Evolutionary conservation across 108 stramenopile species (phyloP).

Genomic region (Nitzschia sp.): DNA sequence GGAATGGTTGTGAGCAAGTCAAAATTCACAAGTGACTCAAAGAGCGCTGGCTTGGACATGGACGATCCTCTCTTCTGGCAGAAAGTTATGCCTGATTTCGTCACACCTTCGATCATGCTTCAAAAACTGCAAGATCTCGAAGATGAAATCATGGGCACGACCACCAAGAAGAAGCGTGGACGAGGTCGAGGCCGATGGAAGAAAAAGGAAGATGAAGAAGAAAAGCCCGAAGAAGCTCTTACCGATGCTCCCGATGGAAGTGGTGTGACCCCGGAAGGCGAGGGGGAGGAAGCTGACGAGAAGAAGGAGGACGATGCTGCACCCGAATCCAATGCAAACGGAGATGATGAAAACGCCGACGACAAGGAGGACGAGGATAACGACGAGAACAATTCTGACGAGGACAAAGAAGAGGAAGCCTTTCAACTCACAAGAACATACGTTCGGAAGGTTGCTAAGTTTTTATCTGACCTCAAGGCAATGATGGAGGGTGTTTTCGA

Average conservation of each 20-base stretch:
- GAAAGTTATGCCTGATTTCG: constrained; percentile 94
- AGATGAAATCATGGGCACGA: constrained; percentile 46
- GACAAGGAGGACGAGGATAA: constrained; percentile 18
- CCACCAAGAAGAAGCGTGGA: constrained; percentile 40
- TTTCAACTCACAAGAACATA: constrained; percentile 50
- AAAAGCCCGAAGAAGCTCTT: neutral
- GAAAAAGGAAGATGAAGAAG: constrained; percentile 28
- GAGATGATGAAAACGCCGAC: constrained; percentile 10
- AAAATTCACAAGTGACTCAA: constrained; percentile 73
- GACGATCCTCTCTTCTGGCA: constrained; percentile 95
- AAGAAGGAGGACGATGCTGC: constrained; percentile 19
- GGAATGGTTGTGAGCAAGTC: constrained; percentile 83
- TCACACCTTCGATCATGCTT: constrained; percentile 81
- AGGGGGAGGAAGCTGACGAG: constrained; percentile 17
- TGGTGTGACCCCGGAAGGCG: constrained; percentile 1
- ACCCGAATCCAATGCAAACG: constrained; percentile 12
- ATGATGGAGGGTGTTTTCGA: constrained; percentile 88
- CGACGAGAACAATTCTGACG: constrained; percentile 28
- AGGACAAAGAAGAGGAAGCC: constrained; percentile 15
- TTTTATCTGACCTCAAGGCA: constrained; percentile 78
- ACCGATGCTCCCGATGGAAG: neutral
- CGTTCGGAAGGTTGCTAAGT: constrained; percentile 78
- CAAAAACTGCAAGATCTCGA: constrained; percentile 56
- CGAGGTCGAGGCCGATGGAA: constrained; percentile 44
- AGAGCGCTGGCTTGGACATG: constrained; percentile 75